Base-by-base conservation (phyloP, 2,329 filamentous ascomycete species). In the Exophiala lecanii-corni region DNA sequence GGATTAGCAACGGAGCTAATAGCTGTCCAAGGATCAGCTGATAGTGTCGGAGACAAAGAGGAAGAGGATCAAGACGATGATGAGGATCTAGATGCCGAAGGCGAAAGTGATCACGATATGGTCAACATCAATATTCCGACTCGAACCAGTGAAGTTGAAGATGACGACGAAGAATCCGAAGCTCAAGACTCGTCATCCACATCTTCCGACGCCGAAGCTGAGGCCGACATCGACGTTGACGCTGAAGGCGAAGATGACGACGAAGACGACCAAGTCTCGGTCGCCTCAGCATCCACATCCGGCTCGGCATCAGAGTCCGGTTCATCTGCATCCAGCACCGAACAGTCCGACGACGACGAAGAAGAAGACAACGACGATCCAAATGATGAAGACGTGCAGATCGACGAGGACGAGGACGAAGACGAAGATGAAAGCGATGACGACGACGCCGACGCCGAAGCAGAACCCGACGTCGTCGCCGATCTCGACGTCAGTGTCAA, bases 71-170 rank as follows among this genome's bases (percentile, higher is more conserved):
- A 39, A 18, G 45, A 39, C 17, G 45, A 4, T 5, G 36, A 38
- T 12, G 41, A 36, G n/a, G 45, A 48, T n/a, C 36, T 21, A 16
- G 41, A 45, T n/a, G 37, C 38, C 5, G 43, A 41, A 28, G 34
- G 35, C 5, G 42, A 35, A 26, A 28, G 33, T 13, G 16, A 30
- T 12, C 43, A 47, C 28, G 50, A 31, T 5, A 28, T 17, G 6
- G 36, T 37, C 15, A 39, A 42, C 33, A 28, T 23, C 15, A 19
- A 35, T 12, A 41, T 38, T 12, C 26, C 41, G 36, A 39, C 44
- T 5, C 28, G 16, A 6, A 54, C 55, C 10, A 51, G 55, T 45
- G 28, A 53, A 33, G 31, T 50, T 50, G 32, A 55, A 31, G 36
- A 35, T 5, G 44, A 39, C 4, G 47, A 44, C 5, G 49, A 40